A percentile compares a stretch with the other conserved stretches of the same genome.
phyloP scores from a whole-genome alignment of 352 stramenopile genomes.

The Elongisporangium senticosum region DNA sequence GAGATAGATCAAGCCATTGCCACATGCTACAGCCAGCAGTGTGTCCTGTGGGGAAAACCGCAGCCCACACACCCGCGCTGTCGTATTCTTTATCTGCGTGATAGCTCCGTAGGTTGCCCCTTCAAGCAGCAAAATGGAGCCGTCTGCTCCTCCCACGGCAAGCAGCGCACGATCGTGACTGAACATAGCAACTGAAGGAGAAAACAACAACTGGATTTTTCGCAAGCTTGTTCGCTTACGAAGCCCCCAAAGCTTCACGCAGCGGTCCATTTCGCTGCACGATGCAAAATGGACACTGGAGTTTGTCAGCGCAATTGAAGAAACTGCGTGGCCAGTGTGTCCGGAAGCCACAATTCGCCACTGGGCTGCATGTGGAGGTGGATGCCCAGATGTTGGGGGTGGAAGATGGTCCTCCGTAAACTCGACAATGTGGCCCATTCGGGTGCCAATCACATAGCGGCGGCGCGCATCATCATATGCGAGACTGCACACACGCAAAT shows the following conservation, averaged over 20 bases:
- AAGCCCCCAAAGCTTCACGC: constrained; percentile 59
- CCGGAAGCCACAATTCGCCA: constrained; percentile 44
- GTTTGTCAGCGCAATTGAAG: constrained; percentile 16
- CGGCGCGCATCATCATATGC: constrained; percentile 49
- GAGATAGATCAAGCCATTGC: constrained; percentile 67
- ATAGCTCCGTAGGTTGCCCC: constrained; percentile 12
- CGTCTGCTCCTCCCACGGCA: constrained; percentile 50
- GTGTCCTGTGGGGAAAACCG: constrained; percentile 41
- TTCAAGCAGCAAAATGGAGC: constrained; percentile 36
- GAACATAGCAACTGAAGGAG: constrained; percentile 26
- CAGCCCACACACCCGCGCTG: constrained; percentile 26
- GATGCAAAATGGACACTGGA: constrained; percentile 46
- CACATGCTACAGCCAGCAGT: constrained; percentile 44
- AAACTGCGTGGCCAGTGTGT: constrained; percentile 21
- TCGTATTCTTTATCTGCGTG: constrained; percentile 52
- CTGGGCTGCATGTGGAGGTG: not conserved
- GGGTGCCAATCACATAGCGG: constrained; percentile 56
- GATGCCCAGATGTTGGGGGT: not conserved
- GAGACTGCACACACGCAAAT: constrained; percentile 66
- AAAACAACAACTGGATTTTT: constrained; percentile 21
- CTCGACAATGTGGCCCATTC: constrained; percentile 49
- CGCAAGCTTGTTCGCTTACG: constrained; percentile 21
- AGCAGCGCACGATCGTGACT: constrained; percentile 42
- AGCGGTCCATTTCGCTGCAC: constrained; percentile 29
- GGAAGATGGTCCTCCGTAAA: constrained; percentile 22